Conservation (phyloP, 805 yeast species). For the Candida endomychidarum region DNA sequence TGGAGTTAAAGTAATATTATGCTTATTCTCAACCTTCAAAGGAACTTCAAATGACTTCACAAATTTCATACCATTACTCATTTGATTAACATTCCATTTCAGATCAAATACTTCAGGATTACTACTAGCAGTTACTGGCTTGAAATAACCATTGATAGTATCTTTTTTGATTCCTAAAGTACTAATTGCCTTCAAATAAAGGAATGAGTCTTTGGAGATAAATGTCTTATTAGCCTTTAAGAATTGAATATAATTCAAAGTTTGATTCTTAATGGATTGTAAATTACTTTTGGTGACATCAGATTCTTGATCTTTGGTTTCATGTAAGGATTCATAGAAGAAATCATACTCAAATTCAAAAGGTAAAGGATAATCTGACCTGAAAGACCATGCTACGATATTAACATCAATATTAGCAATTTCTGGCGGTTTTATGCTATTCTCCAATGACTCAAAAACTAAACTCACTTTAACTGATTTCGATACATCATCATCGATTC, state of each 20-base stretch:
- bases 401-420: constrained; percentile 35
- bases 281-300: constrained; percentile 31
- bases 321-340: constrained; percentile 28
- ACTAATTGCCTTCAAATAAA: constrained; percentile 39
- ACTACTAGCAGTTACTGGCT: constrained; percentile 24
- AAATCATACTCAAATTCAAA: constrained; percentile 40
- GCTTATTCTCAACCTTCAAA: constrained; percentile 41
- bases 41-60: constrained; percentile 38
- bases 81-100: constrained; percentile 30
- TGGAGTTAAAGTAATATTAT: constrained; percentile 54
- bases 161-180: constrained; percentile 41
- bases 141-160: constrained; percentile 37
- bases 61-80: constrained; percentile 22
- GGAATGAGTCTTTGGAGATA: constrained; percentile 32
- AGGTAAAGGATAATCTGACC: constrained; percentile 42
- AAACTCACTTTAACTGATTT: constrained; percentile 27
- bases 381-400: constrained; percentile 41
- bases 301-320: not conserved
- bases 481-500: constrained; percentile 23
- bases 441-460: constrained; percentile 26
- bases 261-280: constrained; percentile 34
- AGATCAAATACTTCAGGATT: constrained; percentile 25
- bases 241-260: constrained; percentile 32
- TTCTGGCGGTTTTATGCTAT: constrained; percentile 29
- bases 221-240: constrained; percentile 33